Evolutionary conservation across 208 protist species (phyloP), one percentile per base, ranked within the genome.

Genomic region (Trypanosomatidae sp.): DNA sequence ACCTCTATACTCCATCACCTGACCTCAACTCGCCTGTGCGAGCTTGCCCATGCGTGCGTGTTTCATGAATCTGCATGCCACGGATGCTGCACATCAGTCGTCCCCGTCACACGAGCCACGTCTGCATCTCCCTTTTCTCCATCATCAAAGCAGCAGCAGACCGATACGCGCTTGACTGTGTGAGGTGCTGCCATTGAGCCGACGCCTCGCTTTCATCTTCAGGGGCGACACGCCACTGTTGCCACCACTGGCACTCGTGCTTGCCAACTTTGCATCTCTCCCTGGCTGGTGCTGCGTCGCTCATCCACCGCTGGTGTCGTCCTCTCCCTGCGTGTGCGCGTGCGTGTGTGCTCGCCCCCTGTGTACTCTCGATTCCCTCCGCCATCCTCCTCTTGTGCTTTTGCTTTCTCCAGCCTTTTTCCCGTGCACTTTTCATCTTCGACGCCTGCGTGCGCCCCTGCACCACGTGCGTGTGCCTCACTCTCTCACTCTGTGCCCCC

Each of bases 331-430:
- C n/a, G 19, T 53, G 15, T 25, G 19, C 49, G 19, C 7, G 49
- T 53, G 49, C n/a, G 19, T 10, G 19, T 22, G 49, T 22, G n/a
- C 6, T 53, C 2, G 49, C 49, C 36, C 49, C 5, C 50, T 55
- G 50, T n/a, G 50, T n/a, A 15, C 22, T n/a, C 50, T n/a, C 50
- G 22, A 55, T n/a, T 4, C 50, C 50, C 50, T 55, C 50, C 50
- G 50, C 22, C 50, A 58, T 62, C 46, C 50, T 73, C 46, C 30
- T 10, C 56, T 47, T 47, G 25, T 30, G 46, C 25, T 58, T 65
- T 17, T 59, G 15, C n/a, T 58, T 69, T 73, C 1, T 70, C 8
- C 43, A 64, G 39, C n/a, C 33, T 28, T 74, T 41, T 73, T 73
- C 64, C 0, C 36, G 36, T 39, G 36, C 36, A 39, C 19, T 9